phyloP scores from a whole-genome alignment of 139 green algal species.

The Tetratostichococcus sp. region DNA sequence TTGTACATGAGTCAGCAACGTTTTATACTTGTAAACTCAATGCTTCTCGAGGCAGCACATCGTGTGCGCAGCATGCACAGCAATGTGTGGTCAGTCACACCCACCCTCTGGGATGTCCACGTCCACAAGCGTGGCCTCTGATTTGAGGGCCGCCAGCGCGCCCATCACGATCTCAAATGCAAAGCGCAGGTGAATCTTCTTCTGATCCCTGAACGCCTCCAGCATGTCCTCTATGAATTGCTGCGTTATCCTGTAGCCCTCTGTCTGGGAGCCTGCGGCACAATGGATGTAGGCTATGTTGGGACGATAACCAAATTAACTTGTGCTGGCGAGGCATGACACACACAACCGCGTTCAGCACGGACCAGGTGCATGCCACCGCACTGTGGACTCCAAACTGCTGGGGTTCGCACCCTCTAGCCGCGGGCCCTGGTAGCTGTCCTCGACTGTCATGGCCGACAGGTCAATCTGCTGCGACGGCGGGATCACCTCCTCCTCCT shows the following conservation, averaged over 20 bases:
- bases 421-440: constrained; percentile 75
- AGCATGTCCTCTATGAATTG: constrained; percentile 92
- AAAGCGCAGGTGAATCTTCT: constrained; percentile 71
- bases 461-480: constrained; percentile 61
- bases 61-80: too few relatives aligned
- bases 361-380: too few relatives aligned
- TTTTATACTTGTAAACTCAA: too few relatives aligned
- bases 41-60: too few relatives aligned
- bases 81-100: neutral
- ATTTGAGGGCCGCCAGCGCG: constrained; percentile 41
- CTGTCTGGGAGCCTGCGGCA: constrained; percentile 45
- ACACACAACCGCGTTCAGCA: too few relatives aligned
- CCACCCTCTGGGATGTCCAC: constrained; percentile 44
- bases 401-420: constrained; percentile 52
- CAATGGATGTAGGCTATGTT: too few relatives aligned
- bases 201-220: constrained; percentile 82
- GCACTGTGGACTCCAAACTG: too few relatives aligned
- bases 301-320: too few relatives aligned
- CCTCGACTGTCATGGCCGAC: constrained; percentile 72
- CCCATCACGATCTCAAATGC: constrained; percentile 64
- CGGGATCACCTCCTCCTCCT: constrained; percentile 30
- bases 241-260: constrained; percentile 65
- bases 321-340: too few relatives aligned
- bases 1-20: neutral
- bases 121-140: constrained; percentile 73